Conservation (phyloP, 208 protist genomes). For the Trypanosomatidae sp. region DNA sequence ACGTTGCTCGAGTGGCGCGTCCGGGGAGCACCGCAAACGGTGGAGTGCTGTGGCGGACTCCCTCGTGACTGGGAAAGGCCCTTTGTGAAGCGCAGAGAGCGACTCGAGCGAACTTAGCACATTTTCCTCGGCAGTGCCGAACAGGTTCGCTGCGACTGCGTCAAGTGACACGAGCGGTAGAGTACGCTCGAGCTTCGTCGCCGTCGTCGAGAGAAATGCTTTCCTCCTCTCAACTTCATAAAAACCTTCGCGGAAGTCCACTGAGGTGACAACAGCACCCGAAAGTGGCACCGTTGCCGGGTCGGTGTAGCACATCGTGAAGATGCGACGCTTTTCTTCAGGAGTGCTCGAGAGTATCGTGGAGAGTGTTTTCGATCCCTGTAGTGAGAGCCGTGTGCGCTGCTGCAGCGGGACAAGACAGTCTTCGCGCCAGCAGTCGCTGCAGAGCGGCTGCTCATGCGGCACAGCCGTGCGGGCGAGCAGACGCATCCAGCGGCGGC, state of each 20-base stretch:
- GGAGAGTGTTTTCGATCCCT: conserved; percentile 3
- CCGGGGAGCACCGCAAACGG: neutral
- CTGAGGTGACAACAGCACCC: neutral
- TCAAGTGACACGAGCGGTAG: conserved; percentile 12
- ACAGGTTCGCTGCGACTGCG: conserved; percentile 22
- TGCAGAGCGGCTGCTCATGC: conserved; percentile 23
- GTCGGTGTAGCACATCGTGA: conserved; percentile 7
- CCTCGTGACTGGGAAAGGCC: neutral
- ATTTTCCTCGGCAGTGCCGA: conserved; percentile 2
- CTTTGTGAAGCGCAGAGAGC: conserved; percentile 10
- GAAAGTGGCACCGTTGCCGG: too few relatives aligned
- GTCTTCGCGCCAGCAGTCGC: conserved; percentile 14
- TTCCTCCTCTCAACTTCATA: neutral
- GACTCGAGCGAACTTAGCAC: conserved; percentile 3
- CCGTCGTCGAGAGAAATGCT: neutral
- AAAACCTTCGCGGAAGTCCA: too few relatives aligned
- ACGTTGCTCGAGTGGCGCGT: neutral
- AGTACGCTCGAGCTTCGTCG: neutral
- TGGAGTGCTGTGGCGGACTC: neutral
- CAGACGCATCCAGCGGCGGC: conserved; percentile 27
- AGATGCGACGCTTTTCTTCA: neutral
- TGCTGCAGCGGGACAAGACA: conserved; percentile 21
- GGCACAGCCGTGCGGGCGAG: conserved; percentile 7
- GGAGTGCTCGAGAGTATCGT: neutral
- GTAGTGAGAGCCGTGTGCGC: conserved; percentile 1